Conservation (phyloP, 1,284 basidiomycete genomes). For the Volvariella volvacea region DNA sequence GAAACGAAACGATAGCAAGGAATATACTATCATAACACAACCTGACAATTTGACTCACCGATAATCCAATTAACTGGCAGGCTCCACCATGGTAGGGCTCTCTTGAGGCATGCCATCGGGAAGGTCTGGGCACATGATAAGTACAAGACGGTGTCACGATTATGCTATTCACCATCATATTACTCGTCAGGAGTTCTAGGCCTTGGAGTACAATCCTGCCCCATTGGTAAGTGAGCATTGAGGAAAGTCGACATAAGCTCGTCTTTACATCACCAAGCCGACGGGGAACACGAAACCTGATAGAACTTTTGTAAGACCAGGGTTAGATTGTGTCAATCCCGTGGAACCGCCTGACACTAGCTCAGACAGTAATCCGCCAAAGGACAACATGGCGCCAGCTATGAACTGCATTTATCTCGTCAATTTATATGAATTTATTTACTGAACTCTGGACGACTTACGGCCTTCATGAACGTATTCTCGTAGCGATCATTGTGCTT, state of each 20-base stretch:
- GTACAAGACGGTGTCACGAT: conserved; percentile 3
- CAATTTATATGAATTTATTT: no score
- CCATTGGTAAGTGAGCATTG: not conserved
- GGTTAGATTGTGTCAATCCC: conserved; percentile 44
- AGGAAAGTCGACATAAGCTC: no score
- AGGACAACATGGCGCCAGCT: conserved; percentile 66
- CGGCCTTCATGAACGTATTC: conserved; percentile 59
- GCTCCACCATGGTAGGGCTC: conserved; percentile 63
- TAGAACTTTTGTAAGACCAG: conserved; percentile 60
- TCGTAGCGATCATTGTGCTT: conserved; percentile 62
- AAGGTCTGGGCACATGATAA: conserved; percentile 37
- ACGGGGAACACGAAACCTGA: conserved; percentile 67
- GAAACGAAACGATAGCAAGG: conserved; percentile 3
- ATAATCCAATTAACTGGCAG: conserved; percentile 62
- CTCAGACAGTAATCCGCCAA: conserved; percentile 60
- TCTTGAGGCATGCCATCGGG: conserved; percentile 59
- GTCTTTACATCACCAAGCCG: conserved; percentile 62
- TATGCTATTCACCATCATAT: conserved; percentile 54
- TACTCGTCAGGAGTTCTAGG: conserved; percentile 65
- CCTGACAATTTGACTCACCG: conserved; percentile 40
- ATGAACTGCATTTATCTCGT: conserved; percentile 37
- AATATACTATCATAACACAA: not conserved
- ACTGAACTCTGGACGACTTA: conserved; percentile 26
- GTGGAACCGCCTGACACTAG: conserved; percentile 55
- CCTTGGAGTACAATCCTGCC: conserved; percentile 67